Percentiles rank a stretch among this genome's conserved stretches.
Evolutionary conservation across 1,139 yeast species (phyloP).

Genomic region (Insectozyma bohioensis): DNA sequence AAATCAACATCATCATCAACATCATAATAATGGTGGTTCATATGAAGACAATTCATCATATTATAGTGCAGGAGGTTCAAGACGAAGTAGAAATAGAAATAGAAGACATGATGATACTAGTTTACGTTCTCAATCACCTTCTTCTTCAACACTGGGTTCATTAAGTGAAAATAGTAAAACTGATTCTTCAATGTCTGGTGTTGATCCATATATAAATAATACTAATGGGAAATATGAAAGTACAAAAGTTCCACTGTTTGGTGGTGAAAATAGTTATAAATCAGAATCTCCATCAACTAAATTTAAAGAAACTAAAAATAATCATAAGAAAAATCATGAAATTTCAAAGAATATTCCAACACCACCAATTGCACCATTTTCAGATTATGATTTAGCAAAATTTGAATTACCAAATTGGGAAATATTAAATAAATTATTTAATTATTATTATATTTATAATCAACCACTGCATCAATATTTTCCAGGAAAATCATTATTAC

Average conservation of each 20-base stretch:
- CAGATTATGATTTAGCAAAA: conserved; percentile 14
- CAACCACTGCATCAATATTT: conserved; percentile 48
- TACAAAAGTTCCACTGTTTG: not conserved
- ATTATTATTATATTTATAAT: conserved; percentile 47
- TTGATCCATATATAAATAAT: not conserved
- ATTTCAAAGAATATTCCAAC: not conserved
- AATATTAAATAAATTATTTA: conserved; percentile 37
- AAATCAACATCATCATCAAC: conserved; percentile 1
- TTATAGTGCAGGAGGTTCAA: too few species aligned
- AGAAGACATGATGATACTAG: too few species aligned
- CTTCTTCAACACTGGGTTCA: not conserved
- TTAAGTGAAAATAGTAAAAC: not conserved
- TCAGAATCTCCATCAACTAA: not conserved
- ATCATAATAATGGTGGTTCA: conserved; percentile 1
- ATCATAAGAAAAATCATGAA: not conserved
- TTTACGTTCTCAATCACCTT: too few species aligned
- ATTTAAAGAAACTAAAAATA: not conserved
- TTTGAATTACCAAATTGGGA: conserved; percentile 46
- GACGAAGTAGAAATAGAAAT: too few species aligned
- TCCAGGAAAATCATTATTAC: conserved; percentile 39
- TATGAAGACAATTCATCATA: not conserved
- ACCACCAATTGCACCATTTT: conserved; percentile 8
- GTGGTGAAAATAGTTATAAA: not conserved
- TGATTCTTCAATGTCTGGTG: not conserved
- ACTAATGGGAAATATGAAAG: not conserved